Evolutionary conservation across 139 green algal species (phyloP), one percentile per base, ranked within the genome.

Genomic region (Haematococcus sp.): DNA sequence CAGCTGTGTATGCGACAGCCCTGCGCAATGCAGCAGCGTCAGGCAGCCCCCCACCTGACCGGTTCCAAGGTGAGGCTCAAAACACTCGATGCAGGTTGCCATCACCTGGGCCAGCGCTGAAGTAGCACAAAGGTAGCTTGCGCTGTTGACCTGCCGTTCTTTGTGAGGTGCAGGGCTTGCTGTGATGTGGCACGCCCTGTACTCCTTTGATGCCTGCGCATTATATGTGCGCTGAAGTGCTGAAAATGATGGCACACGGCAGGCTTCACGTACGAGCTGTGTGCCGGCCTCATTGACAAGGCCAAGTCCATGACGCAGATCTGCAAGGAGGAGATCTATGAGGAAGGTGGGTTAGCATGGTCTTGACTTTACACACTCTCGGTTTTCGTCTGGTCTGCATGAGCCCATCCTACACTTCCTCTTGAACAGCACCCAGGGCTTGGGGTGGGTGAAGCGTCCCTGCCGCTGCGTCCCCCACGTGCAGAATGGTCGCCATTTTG

Each of bases 211-310:
- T 49, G 40, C 11, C 40, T 49, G 40, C 11, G 40, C 40, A 49
- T 49, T 32, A 34, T 1, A 23, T 44, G 17, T 71, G 56, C 31
- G 2, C 34, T 4, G 32, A 63, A 7, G 35, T 28, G 28, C 71
- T 77, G 32, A 20, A 11, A 0, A 76, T 83, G 56, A 71, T 44
- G 13, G 64, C 35, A 13, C 52, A 27, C 16, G 20, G 28, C 54
- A 72, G 92, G 88, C 7, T 95, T 97, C 76, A 97, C 91, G 0
- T 93, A 91, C 70, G 93, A 97, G 89, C 84, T 97, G 35, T 97
- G 91, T 63, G 93, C 93, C 5, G 93, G 93, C 28, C 84, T 97
- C 0, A 74, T 96, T 0, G 93, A 97, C 83, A 97, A 97, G 80
- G 79, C 63, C 17, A 86, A 89, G 72, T 72, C 69, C 44, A 72